Percentiles rank a stretch among this genome's conserved stretches.
Conservation (phyloP, 352 stramenopile genomes). For the Globisporangium irregulare region DNA sequence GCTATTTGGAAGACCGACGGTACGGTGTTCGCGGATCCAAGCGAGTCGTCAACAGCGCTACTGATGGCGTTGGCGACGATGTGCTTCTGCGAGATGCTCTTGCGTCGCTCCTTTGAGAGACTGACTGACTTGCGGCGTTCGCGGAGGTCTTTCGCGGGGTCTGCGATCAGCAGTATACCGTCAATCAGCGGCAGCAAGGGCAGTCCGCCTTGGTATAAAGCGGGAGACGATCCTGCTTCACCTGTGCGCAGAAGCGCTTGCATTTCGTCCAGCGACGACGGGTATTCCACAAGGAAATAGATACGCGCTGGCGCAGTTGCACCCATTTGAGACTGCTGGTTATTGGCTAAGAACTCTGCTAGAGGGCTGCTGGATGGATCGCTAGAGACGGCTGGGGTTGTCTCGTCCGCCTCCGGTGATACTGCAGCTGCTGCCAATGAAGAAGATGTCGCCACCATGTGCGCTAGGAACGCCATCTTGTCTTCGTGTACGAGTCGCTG, state of each 20-base stretch:
- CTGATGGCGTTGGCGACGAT: not conserved
- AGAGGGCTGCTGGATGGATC: not conserved
- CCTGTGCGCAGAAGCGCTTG: conserved; percentile 39
- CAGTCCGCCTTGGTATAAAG: conserved; percentile 11
- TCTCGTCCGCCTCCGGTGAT: not conserved
- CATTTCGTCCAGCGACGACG: conserved; percentile 42
- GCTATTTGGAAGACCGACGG: conserved; percentile 38
- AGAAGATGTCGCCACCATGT: conserved; percentile 2
- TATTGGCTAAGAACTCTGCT: not conserved
- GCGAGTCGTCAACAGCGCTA: not conserved
- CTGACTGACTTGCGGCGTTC: conserved; percentile 25
- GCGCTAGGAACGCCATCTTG: conserved; percentile 30
- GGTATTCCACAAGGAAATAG: conserved; percentile 66
- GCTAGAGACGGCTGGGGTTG: not conserved
- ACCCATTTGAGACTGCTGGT: not conserved
- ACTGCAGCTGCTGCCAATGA: not conserved
- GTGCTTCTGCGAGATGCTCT: conserved; percentile 27
- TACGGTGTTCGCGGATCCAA: not conserved
- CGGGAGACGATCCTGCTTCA: conserved; percentile 19
- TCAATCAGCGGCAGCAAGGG: conserved; percentile 60
- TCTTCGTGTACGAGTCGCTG: conserved; percentile 46
- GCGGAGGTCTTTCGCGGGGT: conserved; percentile 25
- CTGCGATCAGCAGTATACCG: conserved; percentile 45
- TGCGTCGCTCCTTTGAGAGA: conserved; percentile 18
- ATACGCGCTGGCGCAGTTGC: conserved; percentile 27